These are phyloP conservation scores for Dothistroma pini DNA, from an alignment of 2,329 filamentous ascomycete species.

Conservation along the genomic window DNA sequence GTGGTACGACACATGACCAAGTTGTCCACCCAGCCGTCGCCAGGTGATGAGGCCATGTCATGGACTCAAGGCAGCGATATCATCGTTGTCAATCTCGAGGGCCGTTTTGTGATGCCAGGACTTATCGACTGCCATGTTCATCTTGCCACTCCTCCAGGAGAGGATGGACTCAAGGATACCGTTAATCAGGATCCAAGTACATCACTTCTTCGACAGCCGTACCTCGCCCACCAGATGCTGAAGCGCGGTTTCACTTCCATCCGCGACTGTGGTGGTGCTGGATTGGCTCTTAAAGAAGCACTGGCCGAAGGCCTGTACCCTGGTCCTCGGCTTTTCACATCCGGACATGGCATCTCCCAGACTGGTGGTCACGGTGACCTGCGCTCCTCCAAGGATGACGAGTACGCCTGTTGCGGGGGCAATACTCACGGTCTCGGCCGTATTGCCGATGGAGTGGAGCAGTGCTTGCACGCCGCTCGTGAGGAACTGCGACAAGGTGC, in stretches of 20 bases:
- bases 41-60: slow-evolving; percentile 29
- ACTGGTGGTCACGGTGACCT: slow-evolving; percentile 58
- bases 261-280: slow-evolving; percentile 57
- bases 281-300: slow-evolving; percentile 54
- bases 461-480: slow-evolving; percentile 51
- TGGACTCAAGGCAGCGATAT: slow-evolving; percentile 28
- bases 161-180: slow-evolving; percentile 36
- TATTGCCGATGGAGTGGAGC: slow-evolving; percentile 53
- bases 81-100: slow-evolving; percentile 40
- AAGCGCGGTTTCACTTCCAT: slow-evolving; percentile 56
- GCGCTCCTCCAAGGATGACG: slow-evolving; percentile 45
- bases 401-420: slow-evolving; percentile 48
- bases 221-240: slow-evolving; percentile 50
- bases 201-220: slow-evolving; percentile 47
- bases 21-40: slow-evolving; percentile 22
- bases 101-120: slow-evolving; percentile 49
- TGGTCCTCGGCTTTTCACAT: slow-evolving; percentile 55
- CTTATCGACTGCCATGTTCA: slow-evolving; percentile 54
- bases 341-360: slow-evolving; percentile 53
- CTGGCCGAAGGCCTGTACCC: slow-evolving; percentile 54
- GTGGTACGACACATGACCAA: slow-evolving; percentile 31
- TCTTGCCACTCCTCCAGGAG: slow-evolving; percentile 45
- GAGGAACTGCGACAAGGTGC: slow-evolving; percentile 55
- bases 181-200: slow-evolving; percentile 37
- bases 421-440: slow-evolving; percentile 41